Percentiles rank a stretch among this genome's conserved stretches.
These are phyloP conservation scores for Cunninghamia lanceolata DNA, from an alignment of 75 land plant species.

Conservation along the genomic window DNA sequence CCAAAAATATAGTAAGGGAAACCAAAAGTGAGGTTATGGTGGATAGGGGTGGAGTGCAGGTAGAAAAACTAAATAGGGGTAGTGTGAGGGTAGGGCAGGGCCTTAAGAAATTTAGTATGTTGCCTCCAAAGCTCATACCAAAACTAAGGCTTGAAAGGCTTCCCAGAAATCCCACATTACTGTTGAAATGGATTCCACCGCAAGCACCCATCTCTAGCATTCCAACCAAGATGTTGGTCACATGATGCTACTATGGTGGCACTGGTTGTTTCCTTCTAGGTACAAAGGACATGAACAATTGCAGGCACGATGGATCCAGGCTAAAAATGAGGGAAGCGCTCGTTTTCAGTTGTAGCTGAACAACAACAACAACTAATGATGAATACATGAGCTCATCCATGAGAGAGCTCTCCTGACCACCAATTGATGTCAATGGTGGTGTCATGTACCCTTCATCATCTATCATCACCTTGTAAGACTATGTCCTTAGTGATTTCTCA, in stretches of 20 bases:
- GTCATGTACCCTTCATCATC: background rate
- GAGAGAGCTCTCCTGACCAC: background rate
- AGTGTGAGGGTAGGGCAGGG: too few species aligned
- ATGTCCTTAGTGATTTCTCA: background rate
- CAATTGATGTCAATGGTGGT: background rate
- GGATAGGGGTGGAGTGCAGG: too few species aligned
- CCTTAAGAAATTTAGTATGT: too few species aligned
- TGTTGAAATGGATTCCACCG: background rate
- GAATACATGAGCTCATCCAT: background rate
- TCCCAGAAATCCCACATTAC: background rate
- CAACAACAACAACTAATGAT: background rate
- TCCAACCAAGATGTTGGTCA: background rate
- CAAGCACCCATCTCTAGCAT: background rate
- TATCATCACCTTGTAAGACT: background rate
- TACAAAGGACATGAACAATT: background rate
- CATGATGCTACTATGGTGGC: background rate
- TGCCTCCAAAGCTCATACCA: background rate
- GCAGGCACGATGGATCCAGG: background rate
- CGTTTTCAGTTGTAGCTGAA: background rate
- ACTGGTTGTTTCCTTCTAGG: background rate
- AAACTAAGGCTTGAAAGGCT: background rate
- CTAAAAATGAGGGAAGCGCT: background rate
- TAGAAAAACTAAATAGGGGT: too few species aligned
- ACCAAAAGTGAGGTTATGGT: too few species aligned
- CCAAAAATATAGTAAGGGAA: too few species aligned